Evolutionary conservation across 192 early-diverging fungal genomes (phyloP).

Genomic region (Backusella westeae): DNA sequence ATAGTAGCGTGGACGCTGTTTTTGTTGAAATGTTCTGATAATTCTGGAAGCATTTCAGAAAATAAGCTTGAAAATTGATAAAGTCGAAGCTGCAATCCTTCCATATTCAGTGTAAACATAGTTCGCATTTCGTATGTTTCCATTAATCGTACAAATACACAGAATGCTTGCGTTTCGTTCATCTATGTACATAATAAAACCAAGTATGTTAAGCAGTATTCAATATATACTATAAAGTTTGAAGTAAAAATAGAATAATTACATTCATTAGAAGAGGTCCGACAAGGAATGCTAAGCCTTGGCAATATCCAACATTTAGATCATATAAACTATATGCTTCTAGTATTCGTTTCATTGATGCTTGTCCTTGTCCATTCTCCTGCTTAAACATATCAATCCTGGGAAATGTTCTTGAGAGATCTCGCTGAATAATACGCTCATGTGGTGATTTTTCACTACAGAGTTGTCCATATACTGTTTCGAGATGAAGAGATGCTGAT

Average conservation of each 20-base stretch:
- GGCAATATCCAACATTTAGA: constrained; percentile 94
- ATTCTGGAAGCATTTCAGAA: constrained; percentile 68
- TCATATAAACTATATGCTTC: constrained; percentile 96
- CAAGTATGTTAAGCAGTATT: too few relatives aligned
- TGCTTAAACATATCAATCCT: constrained; percentile 81
- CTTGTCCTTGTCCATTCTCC: constrained; percentile 83
- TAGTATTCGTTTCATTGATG: constrained; percentile 80
- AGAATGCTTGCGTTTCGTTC: constrained; percentile 93
- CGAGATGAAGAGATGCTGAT: constrained; percentile 75
- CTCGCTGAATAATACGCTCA: constrained; percentile 89
- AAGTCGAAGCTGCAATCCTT: constrained; percentile 85
- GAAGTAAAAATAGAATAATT: constrained; percentile 21
- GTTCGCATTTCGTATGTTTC: constrained; percentile 88
- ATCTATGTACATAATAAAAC: constrained; percentile 51
- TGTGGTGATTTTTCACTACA: constrained; percentile 71
- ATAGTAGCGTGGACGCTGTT: constrained; percentile 79
- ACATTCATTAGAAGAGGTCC: constrained; percentile 92
- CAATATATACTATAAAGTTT: neutral
- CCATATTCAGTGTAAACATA: constrained; percentile 94
- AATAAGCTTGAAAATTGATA: constrained; percentile 85
- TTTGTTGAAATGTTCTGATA: constrained; percentile 72
- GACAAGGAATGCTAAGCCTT: constrained; percentile 94
- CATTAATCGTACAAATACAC: constrained; percentile 92
- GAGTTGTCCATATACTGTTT: constrained; percentile 81
- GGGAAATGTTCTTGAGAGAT: constrained; percentile 93